Conservation (phyloP, 2,329 filamentous ascomycete species). For the Kalaharituber pfeilii region DNA sequence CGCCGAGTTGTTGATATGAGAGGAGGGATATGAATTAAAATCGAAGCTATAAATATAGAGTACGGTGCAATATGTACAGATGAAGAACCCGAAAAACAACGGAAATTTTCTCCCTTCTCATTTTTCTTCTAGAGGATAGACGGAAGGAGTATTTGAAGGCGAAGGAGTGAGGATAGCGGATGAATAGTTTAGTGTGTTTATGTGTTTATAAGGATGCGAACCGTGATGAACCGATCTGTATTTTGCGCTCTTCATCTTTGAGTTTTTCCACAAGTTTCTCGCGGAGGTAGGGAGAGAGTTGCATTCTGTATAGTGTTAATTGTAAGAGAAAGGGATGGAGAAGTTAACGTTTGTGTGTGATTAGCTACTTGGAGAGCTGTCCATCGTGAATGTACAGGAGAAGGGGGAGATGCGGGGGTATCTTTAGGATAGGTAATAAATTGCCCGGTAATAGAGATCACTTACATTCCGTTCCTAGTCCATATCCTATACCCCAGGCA, state of each 20-base stretch:
- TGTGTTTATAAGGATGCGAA: too few species aligned
- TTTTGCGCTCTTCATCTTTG: constrained; percentile 33
- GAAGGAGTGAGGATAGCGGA: too few species aligned
- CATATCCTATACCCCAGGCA: constrained; percentile 45
- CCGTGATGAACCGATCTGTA: neutral
- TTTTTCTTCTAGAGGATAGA: too few species aligned
- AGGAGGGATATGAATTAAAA: too few species aligned
- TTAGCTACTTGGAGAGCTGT: neutral
- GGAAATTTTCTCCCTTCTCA: too few species aligned
- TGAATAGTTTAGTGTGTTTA: too few species aligned
- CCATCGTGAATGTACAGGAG: neutral
- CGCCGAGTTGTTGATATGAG: too few species aligned
- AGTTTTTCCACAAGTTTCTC: constrained; percentile 39
- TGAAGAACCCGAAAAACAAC: too few species aligned
- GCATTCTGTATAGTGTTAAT: constrained; percentile 30
- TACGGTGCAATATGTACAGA: too few species aligned
- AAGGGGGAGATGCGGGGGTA: neutral
- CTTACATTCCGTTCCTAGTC: constrained; percentile 51
- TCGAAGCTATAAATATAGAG: too few species aligned
- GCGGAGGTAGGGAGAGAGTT: constrained; percentile 38
- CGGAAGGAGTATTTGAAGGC: too few species aligned
- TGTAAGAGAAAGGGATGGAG: neutral
- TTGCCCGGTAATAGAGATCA: constrained; percentile 17
- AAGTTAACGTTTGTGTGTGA: neutral
- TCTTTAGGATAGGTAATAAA: neutral